Conservation (phyloP, 2,329 filamentous ascomycete genomes). For the Daldinia eschscholtzii region DNA sequence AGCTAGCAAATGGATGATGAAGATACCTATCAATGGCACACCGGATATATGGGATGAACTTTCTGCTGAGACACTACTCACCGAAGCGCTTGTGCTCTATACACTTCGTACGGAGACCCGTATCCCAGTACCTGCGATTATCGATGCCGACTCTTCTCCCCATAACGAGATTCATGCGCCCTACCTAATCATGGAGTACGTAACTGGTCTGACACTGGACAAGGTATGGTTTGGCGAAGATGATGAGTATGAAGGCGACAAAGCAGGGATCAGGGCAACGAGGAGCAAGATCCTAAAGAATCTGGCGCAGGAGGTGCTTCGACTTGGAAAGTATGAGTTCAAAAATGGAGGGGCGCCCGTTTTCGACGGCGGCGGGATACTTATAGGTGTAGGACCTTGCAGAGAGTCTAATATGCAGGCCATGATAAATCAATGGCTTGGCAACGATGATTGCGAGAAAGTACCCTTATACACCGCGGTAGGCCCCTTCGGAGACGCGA, state of each 20-base stretch:
- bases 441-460: constrained; percentile 34
- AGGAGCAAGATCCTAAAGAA: constrained; percentile 36
- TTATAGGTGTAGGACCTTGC: constrained; percentile 34
- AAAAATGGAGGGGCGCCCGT: constrained; percentile 42
- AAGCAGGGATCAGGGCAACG: constrained; percentile 10
- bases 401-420: constrained; percentile 42
- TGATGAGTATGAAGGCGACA: constrained; percentile 2
- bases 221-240: constrained; percentile 45
- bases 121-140: constrained; percentile 44
- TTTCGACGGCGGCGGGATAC: constrained; percentile 34
- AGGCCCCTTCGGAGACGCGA: constrained; percentile 35
- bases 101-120: constrained; percentile 39
- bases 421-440: constrained; percentile 46
- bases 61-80: constrained; percentile 38
- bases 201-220: constrained; percentile 42
- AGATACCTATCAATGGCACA: constrained; percentile 44
- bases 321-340: constrained; percentile 43
- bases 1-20: constrained; percentile 44
- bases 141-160: constrained; percentile 41
- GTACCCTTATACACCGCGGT: constrained; percentile 34
- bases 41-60: constrained; percentile 42
- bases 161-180: constrained; percentile 40
- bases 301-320: constrained; percentile 43
- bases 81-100: constrained; percentile 44
- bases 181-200: constrained; percentile 40